Evolutionary conservation across 2,329 filamentous ascomycete species (phyloP).

Genomic region (Apiospora phragmitis): DNA sequence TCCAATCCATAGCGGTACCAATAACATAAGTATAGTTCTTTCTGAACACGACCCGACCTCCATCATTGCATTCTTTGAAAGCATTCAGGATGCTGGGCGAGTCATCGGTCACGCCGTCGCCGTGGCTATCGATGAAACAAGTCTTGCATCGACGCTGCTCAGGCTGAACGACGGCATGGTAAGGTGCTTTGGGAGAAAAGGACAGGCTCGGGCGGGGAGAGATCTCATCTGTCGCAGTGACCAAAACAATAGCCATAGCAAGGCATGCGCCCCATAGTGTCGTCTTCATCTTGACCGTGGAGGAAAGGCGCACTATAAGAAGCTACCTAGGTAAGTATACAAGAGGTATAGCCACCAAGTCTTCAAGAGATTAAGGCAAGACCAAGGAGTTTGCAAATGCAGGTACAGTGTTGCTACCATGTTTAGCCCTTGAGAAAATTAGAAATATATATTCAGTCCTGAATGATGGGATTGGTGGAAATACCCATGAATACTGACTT

Average conservation of each 20-base stretch:
- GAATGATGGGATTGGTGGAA: background rate
- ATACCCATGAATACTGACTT: background rate
- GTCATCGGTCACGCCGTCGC: slow-evolving; percentile 21
- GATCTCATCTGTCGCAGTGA: background rate
- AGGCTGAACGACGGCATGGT: background rate
- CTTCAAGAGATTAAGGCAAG: background rate
- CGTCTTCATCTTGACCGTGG: background rate
- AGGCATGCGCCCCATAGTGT: background rate
- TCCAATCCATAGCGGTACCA: slow-evolving; percentile 64
- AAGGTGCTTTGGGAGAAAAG: background rate
- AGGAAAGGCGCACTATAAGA: background rate
- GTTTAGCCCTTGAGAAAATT: too few relatives aligned
- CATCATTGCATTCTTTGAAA: slow-evolving; percentile 60
- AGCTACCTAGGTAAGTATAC: background rate
- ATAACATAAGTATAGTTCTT: slow-evolving; percentile 57
- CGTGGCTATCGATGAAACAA: slow-evolving; percentile 10
- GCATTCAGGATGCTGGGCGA: slow-evolving; percentile 48
- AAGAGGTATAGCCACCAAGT: background rate
- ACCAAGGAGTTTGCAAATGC: background rate
- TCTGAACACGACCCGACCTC: slow-evolving; percentile 54
- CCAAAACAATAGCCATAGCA: background rate
- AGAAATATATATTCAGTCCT: background rate
- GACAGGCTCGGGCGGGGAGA: background rate
- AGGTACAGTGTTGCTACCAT: background rate
- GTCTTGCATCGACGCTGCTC: background rate